Evolutionary conservation across 2,329 filamentous ascomycete species (phyloP).

Genomic region (Xylariaceae sp.): DNA sequence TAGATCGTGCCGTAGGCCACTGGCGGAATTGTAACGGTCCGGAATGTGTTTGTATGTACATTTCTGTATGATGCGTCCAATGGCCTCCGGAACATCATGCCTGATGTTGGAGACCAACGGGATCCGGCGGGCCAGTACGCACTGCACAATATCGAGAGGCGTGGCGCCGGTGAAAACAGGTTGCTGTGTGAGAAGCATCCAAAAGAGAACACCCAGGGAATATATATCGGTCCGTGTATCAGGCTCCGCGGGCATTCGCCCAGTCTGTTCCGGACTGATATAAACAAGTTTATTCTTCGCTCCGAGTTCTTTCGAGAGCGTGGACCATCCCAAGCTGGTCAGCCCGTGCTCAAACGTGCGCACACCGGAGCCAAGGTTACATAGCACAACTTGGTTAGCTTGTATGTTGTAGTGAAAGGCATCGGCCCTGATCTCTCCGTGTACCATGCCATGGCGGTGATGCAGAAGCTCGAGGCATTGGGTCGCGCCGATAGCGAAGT

Average conservation of each 20-base stretch:
- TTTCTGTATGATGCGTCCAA: slow-evolving; percentile 80
- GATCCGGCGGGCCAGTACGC: slow-evolving; percentile 73
- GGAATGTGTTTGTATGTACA: slow-evolving; percentile 86
- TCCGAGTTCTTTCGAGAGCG: slow-evolving; percentile 74
- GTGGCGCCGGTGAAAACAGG: slow-evolving; percentile 74
- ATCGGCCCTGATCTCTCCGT: slow-evolving; percentile 86
- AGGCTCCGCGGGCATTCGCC: slow-evolving; percentile 84
- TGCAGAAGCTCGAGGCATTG: slow-evolving; percentile 88
- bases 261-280: slow-evolving; percentile 92
- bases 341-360: slow-evolving; percentile 88
- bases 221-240: slow-evolving; percentile 93
- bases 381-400: slow-evolving; percentile 66
- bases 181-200: slow-evolving; percentile 74
- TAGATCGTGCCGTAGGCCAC: slow-evolving; percentile 78
- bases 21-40: slow-evolving; percentile 85
- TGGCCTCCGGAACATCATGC: slow-evolving; percentile 75
- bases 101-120: slow-evolving; percentile 70
- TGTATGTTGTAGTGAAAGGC: slow-evolving; percentile 81
- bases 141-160: slow-evolving; percentile 87
- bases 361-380: slow-evolving; percentile 81
- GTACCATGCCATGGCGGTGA: slow-evolving; percentile 77
- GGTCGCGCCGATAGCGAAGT: slow-evolving; percentile 84
- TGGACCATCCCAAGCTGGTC: slow-evolving; percentile 78
- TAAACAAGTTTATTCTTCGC: slow-evolving; percentile 86
- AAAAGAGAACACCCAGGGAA: slow-evolving; percentile 83